These are phyloP conservation scores for Candida dajiaensis DNA, from an alignment of 805 yeast species.

Conservation along the genomic window DNA sequence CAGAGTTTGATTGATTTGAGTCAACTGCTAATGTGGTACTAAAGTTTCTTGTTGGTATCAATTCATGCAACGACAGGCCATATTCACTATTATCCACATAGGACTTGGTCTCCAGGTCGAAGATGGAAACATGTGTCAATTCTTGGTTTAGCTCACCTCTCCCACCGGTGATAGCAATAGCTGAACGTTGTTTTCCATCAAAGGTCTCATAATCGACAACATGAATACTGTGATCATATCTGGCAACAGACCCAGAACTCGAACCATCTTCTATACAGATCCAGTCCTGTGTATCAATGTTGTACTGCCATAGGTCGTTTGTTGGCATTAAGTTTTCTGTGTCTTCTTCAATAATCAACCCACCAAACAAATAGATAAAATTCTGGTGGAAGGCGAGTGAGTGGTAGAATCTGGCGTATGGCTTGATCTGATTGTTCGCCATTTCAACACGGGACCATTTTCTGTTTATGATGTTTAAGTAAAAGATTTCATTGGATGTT, in stretches of 20 bases:
- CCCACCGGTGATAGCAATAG: constrained; percentile 52
- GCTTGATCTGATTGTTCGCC: constrained; percentile 9
- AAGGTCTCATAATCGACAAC: constrained; percentile 33
- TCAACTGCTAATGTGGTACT: constrained; percentile 8
- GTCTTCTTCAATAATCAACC: constrained; percentile 39
- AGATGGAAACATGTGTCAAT: constrained; percentile 30
- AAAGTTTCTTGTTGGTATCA: constrained; percentile 3
- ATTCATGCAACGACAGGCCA: constrained; percentile 20
- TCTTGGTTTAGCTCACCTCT: constrained; percentile 29
- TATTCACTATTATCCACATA: constrained; percentile 17
- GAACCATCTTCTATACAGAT: constrained; percentile 39
- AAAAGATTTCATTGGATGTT: constrained; percentile 59
- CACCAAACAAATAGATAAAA: constrained; percentile 59
- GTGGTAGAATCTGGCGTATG: constrained; percentile 46
- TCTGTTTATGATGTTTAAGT: constrained; percentile 51
- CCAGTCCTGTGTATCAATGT: constrained; percentile 51
- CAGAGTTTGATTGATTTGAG: constrained; percentile 5
- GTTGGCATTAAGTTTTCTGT: constrained; percentile 37
- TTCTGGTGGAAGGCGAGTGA: constrained; percentile 46
- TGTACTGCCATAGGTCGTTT: constrained; percentile 68
- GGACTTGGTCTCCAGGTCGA: constrained; percentile 36
- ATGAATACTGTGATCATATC: constrained; percentile 52
- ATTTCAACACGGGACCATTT: constrained; percentile 45
- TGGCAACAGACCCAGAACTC: constrained; percentile 28
- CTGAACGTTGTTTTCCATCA: constrained; percentile 36